These are phyloP conservation scores for Rhynchosporium secalis DNA, from an alignment of 2,329 filamentous ascomycete genomes.

Conservation along the genomic window DNA sequence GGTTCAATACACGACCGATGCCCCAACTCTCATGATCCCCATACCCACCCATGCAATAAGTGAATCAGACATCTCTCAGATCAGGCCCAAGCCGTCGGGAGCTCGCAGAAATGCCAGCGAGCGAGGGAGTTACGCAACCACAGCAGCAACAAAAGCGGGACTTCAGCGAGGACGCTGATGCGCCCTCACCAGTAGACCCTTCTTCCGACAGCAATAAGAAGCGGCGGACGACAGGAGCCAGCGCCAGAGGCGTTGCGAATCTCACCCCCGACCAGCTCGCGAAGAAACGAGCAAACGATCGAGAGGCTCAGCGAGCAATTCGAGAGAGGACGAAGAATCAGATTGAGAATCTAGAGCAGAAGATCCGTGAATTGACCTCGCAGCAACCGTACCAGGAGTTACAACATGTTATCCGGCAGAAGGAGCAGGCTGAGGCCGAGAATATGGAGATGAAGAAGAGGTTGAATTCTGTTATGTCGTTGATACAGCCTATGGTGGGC, in stretches of 20 bases:
- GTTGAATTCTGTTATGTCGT: conserved; percentile 62
- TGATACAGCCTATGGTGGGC: conserved; percentile 60
- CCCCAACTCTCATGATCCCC: background rate
- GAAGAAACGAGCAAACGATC: conserved; percentile 88
- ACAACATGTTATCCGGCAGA: conserved; percentile 71
- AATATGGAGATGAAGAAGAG: conserved; percentile 75
- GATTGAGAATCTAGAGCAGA: conserved; percentile 76
- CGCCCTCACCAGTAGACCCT: conserved; percentile 20
- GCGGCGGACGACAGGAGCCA: conserved; percentile 49
- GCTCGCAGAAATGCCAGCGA: conserved; percentile 31
- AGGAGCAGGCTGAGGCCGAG: conserved; percentile 75
- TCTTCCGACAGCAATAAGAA: conserved; percentile 39
- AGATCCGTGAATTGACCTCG: conserved; percentile 71
- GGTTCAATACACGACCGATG: background rate
- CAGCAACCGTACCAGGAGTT: conserved; percentile 84
- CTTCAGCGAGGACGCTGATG: conserved; percentile 31
- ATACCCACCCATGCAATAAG: conserved; percentile 25
- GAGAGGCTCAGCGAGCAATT: conserved; percentile 86
- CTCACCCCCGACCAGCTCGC: conserved; percentile 85
- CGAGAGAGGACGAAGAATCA: conserved; percentile 83
- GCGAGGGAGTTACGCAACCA: conserved; percentile 20
- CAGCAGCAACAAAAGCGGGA: conserved; percentile 28
- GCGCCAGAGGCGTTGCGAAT: conserved; percentile 78
- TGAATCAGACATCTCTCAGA: background rate
- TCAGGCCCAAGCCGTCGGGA: conserved; percentile 20